These are phyloP conservation scores for Gaeumannomyces sp. DNA, from an alignment of 2,329 filamentous ascomycete species.

Conservation along the genomic window DNA sequence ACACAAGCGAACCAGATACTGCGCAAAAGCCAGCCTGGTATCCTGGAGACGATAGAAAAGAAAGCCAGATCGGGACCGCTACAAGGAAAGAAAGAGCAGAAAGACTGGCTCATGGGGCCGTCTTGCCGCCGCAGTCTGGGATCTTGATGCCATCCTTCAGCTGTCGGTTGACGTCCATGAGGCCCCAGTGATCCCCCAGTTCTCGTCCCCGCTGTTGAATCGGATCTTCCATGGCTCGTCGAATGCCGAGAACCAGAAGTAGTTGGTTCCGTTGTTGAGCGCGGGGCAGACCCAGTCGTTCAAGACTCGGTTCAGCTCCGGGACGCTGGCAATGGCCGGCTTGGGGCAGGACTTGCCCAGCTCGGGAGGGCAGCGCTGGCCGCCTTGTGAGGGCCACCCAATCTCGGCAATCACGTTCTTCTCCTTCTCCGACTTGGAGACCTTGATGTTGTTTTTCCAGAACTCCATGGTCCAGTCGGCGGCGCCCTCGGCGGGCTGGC, in stretches of 20 bases:
- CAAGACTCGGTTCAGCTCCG: constrained; percentile 82
- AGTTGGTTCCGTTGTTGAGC: constrained; percentile 76
- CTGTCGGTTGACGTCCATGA: constrained; percentile 79
- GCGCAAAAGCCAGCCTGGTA: background rate
- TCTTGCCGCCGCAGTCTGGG: constrained; percentile 77
- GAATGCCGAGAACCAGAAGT: constrained; percentile 97
- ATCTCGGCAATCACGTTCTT: constrained; percentile 85
- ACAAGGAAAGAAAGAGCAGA: background rate
- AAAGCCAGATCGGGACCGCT: background rate
- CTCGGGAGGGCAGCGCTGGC: constrained; percentile 64
- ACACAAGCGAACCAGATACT: background rate
- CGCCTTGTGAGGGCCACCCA: constrained; percentile 82
- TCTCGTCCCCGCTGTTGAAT: constrained; percentile 61
- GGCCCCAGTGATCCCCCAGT: constrained; percentile 93
- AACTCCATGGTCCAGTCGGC: constrained; percentile 78
- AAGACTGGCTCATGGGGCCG: constrained; percentile 19
- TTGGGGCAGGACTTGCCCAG: constrained; percentile 47
- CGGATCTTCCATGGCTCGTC: constrained; percentile 90
- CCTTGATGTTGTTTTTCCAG: constrained; percentile 65
- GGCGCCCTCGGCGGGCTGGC: constrained; percentile 60
- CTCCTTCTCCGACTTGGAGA: constrained; percentile 52
- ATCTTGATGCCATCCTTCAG: constrained; percentile 80
- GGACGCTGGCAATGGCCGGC: constrained; percentile 71
- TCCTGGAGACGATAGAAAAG: background rate
- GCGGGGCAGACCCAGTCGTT: constrained; percentile 76